Conservation (phyloP, 208 protist genomes). For the Endotrypanum monterogeii region DNA sequence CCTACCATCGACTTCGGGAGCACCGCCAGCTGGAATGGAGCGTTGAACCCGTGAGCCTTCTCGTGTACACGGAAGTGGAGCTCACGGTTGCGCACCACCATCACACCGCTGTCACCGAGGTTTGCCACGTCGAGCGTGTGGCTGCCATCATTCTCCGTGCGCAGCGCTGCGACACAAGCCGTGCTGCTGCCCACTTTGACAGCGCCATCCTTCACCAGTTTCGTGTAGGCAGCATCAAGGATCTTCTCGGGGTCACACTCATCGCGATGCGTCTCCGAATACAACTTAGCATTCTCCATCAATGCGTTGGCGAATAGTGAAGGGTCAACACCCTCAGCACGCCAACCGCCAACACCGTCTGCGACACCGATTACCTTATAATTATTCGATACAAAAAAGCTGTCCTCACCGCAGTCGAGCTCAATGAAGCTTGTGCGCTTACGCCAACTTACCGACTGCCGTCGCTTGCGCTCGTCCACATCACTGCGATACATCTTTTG, state of each 20-base stretch:
- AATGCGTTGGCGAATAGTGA: conserved; percentile 84
- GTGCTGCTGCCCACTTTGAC: conserved; percentile 93
- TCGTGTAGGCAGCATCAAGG: conserved; percentile 76
- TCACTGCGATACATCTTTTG: conserved; percentile 82
- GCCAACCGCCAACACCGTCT: conserved; percentile 93
- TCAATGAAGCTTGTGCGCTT: conserved; percentile 90
- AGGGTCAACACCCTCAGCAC: conserved; percentile 82
- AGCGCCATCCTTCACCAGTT: conserved; percentile 68
- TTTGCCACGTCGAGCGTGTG: conserved; percentile 89
- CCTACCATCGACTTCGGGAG: conserved; percentile 69
- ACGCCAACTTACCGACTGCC: conserved; percentile 70
- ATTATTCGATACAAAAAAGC: conserved; percentile 92
- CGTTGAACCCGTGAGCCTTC: conserved; percentile 92
- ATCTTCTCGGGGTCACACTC: conserved; percentile 86
- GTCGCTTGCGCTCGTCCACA: conserved; percentile 74
- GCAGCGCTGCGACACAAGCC: conserved; percentile 79
- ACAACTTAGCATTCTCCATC: conserved; percentile 92
- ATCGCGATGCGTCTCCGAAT: conserved; percentile 80
- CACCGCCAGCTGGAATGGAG: conserved; percentile 91
- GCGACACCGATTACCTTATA: conserved; percentile 92
- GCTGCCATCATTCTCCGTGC: conserved; percentile 45
- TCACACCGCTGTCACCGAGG: conserved; percentile 88
- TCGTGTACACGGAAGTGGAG: conserved; percentile 83
- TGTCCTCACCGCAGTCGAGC: conserved; percentile 93
- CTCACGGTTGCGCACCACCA: conserved; percentile 84